Percentiles rank a stretch among this genome's conserved stretches.
phyloP scores from a whole-genome alignment of 2,329 filamentous ascomycete species.

The Bipolaris victoriae region DNA sequence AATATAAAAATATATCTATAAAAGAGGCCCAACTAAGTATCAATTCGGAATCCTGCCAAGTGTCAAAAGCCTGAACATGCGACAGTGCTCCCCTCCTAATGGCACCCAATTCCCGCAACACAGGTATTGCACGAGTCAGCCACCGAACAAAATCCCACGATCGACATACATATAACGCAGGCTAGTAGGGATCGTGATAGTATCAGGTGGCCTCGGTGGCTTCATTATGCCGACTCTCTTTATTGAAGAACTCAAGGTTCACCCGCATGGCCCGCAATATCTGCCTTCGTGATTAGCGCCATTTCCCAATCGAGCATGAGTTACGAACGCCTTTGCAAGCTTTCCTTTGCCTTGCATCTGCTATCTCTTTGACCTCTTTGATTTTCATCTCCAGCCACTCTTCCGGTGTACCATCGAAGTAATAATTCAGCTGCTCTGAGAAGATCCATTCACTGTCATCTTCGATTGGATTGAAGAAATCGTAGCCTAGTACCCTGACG shows the following conservation, averaged over 20 bases:
- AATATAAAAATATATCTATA: neutral
- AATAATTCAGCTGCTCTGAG: slow-evolving; percentile 16
- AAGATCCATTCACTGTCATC: neutral
- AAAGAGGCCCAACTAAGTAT: neutral
- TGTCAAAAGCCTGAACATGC: neutral
- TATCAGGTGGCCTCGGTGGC: neutral
- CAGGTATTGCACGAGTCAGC: neutral
- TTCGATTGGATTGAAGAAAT: slow-evolving; percentile 12
- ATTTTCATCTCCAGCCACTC: slow-evolving; percentile 17
- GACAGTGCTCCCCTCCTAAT: neutral
- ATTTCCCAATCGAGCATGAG: neutral
- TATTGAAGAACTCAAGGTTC: slow-evolving; percentile 6
- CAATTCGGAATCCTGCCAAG: neutral
- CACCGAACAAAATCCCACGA: neutral
- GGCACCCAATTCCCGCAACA: neutral
- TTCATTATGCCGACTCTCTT: neutral
- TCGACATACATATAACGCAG: neutral
- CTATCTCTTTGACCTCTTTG: slow-evolving; percentile 7
- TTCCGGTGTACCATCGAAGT: slow-evolving; percentile 10
- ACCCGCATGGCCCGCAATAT: slow-evolving; percentile 7
- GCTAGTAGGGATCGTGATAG: neutral
- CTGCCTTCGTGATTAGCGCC: slow-evolving; percentile 1
- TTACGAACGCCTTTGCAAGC: slow-evolving; percentile 6
- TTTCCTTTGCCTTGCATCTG: neutral
- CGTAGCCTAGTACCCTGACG: slow-evolving; percentile 12